Conservation (phyloP, 1,284 basidiomycete species). For the Apiotrichum gamsii region DNA sequence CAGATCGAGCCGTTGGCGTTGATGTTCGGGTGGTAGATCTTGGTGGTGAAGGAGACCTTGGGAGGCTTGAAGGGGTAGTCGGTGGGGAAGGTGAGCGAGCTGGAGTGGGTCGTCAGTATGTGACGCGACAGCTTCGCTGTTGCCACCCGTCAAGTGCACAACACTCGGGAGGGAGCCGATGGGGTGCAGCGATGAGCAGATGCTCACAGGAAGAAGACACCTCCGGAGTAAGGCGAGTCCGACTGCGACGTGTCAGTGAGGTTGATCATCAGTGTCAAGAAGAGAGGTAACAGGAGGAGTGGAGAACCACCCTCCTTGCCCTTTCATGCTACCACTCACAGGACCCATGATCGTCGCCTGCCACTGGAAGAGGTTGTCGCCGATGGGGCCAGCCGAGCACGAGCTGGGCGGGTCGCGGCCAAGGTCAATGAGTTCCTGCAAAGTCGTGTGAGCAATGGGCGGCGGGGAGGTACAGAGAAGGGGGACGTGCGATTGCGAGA, state of each 20-base stretch:
- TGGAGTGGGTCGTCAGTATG: slow-evolving; percentile 9
- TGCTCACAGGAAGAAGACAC: slow-evolving; percentile 83
- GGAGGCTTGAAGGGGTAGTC: slow-evolving; percentile 99
- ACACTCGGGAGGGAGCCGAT: no score
- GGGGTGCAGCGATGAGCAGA: no score
- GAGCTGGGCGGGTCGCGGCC: slow-evolving; percentile 95
- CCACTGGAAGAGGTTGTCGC: slow-evolving; percentile 97
- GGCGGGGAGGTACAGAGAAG: not conserved
- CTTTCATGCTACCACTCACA: slow-evolving; percentile 53
- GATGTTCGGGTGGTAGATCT: slow-evolving; percentile 58
- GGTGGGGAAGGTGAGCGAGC: slow-evolving; percentile 49
- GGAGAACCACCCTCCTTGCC: no score
- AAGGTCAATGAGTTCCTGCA: slow-evolving; percentile 94
- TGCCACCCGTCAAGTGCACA: slow-evolving; percentile 5
- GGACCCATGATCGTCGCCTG: slow-evolving; percentile 98
- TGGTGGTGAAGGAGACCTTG: slow-evolving; percentile 98
- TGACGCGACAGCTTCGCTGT: not conserved
- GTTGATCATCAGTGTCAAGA: not conserved
- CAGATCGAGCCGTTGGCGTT: slow-evolving; percentile 86
- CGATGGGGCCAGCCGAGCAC: slow-evolving; percentile 91
- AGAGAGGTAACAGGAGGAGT: no score
- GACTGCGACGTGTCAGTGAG: slow-evolving; percentile 54
- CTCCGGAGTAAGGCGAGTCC: slow-evolving; percentile 91
- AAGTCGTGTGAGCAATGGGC: slow-evolving; percentile 22
- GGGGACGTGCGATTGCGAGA: not conserved